These are phyloP conservation scores for Aspergillus eucalypticola DNA, from an alignment of 2,329 filamentous ascomycete species.

Conservation along the genomic window DNA sequence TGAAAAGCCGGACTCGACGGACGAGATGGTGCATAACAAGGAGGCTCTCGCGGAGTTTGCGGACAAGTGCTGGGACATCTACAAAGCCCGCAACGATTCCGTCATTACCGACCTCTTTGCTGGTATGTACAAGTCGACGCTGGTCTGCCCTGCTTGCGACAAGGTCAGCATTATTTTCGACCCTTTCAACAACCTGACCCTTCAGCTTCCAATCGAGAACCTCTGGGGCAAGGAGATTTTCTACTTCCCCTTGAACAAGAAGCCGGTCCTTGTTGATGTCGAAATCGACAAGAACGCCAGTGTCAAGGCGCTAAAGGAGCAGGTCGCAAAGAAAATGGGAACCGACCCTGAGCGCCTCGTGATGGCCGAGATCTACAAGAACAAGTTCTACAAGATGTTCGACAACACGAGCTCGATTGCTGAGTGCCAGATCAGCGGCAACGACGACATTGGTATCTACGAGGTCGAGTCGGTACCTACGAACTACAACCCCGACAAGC, in stretches of 20 bases:
- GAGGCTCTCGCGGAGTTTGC: slow-evolving; percentile 81
- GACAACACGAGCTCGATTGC: slow-evolving; percentile 68
- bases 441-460: slow-evolving; percentile 68
- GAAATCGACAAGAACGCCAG: slow-evolving; percentile 72
- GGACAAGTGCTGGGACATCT: slow-evolving; percentile 85
- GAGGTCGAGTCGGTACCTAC: slow-evolving; percentile 79
- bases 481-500: slow-evolving; percentile 65
- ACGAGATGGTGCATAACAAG: slow-evolving; percentile 86
- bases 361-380: slow-evolving; percentile 77
- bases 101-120: slow-evolving; percentile 95
- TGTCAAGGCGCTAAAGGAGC: slow-evolving; percentile 53
- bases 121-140: slow-evolving; percentile 96
- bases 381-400: slow-evolving; percentile 84
- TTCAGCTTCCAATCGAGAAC: slow-evolving; percentile 85
- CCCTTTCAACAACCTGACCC: slow-evolving; percentile 89
- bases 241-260: slow-evolving; percentile 74
- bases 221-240: slow-evolving; percentile 74
- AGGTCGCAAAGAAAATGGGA: slow-evolving; percentile 56
- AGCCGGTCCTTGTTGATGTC: slow-evolving; percentile 70
- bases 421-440: slow-evolving; percentile 65
- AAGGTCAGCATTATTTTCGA: slow-evolving; percentile 99
- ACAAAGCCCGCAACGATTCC: slow-evolving; percentile 88
- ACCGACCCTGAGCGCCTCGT: slow-evolving; percentile 64
- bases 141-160: slow-evolving; percentile 84
- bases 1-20: slow-evolving; percentile 95